Percentiles rank a stretch among this genome's conserved stretches.
Conservation (phyloP, 441 rosid species). For the Arabidopsis lyrata region DNA sequence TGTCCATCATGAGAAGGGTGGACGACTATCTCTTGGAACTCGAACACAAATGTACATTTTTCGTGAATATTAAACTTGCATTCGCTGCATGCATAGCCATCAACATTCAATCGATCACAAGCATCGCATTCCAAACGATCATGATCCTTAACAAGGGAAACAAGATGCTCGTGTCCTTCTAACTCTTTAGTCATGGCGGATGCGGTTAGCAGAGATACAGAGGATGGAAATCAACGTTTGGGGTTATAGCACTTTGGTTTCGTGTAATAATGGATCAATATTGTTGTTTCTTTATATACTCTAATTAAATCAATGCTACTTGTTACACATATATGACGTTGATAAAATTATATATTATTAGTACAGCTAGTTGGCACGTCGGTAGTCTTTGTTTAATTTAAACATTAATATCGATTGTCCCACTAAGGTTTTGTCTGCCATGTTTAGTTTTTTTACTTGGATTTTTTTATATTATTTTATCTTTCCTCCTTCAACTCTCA, state of each 20-base stretch:
- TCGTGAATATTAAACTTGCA: neutral
- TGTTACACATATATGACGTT: neutral
- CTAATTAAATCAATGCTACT: neutral
- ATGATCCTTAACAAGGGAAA: too few relatives aligned
- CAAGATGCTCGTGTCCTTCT: too few relatives aligned
- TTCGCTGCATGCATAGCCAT: too few relatives aligned
- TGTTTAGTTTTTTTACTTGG: too few relatives aligned
- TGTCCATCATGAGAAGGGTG: slow-evolving; percentile 32
- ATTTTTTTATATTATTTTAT: too few relatives aligned
- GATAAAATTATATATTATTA: neutral
- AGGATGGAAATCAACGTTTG: neutral
- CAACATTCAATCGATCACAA: neutral
- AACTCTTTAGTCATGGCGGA: neutral
- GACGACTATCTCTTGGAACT: neutral
- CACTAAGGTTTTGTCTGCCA: too few relatives aligned
- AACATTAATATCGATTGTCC: neutral
- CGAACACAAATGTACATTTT: neutral
- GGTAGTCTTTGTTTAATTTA: neutral
- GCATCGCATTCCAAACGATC: neutral
- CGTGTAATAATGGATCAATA: neutral
- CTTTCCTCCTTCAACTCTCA: too few relatives aligned
- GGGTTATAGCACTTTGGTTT: neutral
- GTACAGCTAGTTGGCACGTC: neutral
- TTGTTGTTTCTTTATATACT: neutral
- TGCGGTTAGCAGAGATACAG: neutral